Base-by-base conservation (phyloP, 2,329 filamentous ascomycete genomes). In the Ceratocystis destructans region DNA sequence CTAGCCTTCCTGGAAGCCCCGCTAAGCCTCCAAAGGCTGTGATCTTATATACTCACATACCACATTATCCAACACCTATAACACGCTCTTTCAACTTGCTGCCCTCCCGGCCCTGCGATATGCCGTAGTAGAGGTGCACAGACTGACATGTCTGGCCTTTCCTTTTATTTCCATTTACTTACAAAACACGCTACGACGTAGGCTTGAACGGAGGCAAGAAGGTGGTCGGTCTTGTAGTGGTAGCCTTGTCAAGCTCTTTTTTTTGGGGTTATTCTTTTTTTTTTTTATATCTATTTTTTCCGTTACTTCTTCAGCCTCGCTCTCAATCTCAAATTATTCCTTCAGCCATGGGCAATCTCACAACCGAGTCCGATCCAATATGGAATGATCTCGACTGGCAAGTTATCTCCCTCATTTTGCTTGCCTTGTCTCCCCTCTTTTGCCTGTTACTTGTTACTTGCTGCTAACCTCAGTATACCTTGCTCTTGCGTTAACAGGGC, bases 301-400 rank as follows among this genome's bases (percentile, higher is more conserved):
- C 12, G 8, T 12, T 15, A 10, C 50, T 55, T 17, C 25, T 25
- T 55, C 33, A 45, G 37, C 33, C 10, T 20, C 31, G 12, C 4
- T 44, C 59, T 22, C 31, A n/a, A 31, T 41, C 28, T 48, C 17
- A 25, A 15, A 28, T 7, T 10, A 7, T 10, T 17, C 17, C 25
- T 12, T n/a, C 20, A 17, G 33, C 37, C 15, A 62, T 50, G 44
- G 44, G 37, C 45, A 65, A 62, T 41, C 61, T 63, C 28, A 62
- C 66, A 22, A 41, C 46, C 5, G 75, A 75, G 64, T 68, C 77
- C 69, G 84, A 85, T 77, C 81, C 81, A 79, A 78, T 85, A 80
- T 90, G 87, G 87, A 85, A 89, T 73, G 82, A 89, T 75, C 80
- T 89, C 72, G 84, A 90, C 77, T 87, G 86, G 87, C 90, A 82